phyloP scores from a whole-genome alignment of 139 green algal genomes.

The Chlamydomonas eustigma region DNA sequence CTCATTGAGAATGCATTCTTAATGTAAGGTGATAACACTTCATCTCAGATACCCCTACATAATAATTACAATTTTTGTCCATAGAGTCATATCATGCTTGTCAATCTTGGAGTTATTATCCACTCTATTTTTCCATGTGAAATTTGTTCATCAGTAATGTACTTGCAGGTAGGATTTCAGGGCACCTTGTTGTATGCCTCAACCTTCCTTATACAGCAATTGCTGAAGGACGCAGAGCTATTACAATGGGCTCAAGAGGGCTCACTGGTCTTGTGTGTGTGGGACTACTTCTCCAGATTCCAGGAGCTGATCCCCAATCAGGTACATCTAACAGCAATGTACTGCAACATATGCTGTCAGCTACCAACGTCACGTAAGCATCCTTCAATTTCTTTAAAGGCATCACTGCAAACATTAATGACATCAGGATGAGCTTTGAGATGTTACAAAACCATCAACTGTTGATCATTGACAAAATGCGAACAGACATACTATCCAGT shows the following conservation, averaged over 20 bases:
- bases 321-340: not conserved
- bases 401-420: too few relatives aligned
- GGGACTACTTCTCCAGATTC: not conserved
- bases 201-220: not conserved
- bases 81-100: not conserved
- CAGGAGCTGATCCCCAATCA: not conserved
- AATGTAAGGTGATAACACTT: too few relatives aligned
- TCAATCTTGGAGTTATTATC: not conserved
- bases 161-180: not conserved
- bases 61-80: not conserved
- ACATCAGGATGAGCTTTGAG: not conserved
- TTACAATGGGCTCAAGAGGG: not conserved
- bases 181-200: not conserved
- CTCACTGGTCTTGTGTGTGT: not conserved
- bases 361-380: too few relatives aligned
- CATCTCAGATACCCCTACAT: too few relatives aligned
- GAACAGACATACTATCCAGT: not conserved
- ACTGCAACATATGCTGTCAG: too few relatives aligned
- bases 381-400: too few relatives aligned
- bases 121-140: too few relatives aligned
- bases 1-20: not conserved
- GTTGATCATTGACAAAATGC: not conserved
- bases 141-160: not conserved
- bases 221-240: not conserved
- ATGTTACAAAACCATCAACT: not conserved